A percentile compares a stretch with the other conserved stretches of the same genome.
These are phyloP conservation scores for Botrytis paeoniae DNA, from an alignment of 2,329 filamentous ascomycete genomes.

Conservation along the genomic window DNA sequence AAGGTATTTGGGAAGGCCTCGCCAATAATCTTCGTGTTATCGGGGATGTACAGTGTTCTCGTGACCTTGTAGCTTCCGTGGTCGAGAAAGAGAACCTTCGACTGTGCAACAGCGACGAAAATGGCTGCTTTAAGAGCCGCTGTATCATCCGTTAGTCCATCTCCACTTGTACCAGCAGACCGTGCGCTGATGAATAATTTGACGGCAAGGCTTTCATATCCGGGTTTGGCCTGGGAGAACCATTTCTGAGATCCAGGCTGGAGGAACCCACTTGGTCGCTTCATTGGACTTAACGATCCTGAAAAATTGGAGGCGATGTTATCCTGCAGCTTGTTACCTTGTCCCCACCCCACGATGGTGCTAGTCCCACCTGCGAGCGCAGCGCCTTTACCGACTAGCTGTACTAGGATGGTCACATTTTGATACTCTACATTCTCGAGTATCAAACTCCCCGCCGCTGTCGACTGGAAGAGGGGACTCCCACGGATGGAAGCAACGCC, in stretches of 20 bases:
- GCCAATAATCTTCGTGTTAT: constrained; percentile 40
- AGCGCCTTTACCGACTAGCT: background rate
- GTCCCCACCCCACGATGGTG: background rate
- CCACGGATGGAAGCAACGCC: constrained; percentile 25
- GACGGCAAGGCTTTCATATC: constrained; percentile 30
- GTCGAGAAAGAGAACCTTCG: constrained; percentile 50
- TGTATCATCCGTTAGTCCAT: constrained; percentile 74
- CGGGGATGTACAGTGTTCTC: constrained; percentile 45
- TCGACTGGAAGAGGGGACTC: too few species aligned
- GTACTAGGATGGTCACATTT: background rate
- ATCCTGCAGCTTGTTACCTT: background rate
- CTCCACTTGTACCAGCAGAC: constrained; percentile 66
- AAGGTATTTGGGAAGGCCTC: constrained; percentile 42
- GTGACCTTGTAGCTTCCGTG: constrained; percentile 53
- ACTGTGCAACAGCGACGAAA: constrained; percentile 25
- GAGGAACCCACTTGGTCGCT: constrained; percentile 42
- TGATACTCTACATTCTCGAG: background rate
- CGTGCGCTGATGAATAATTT: constrained; percentile 49
- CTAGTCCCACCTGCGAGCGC: background rate
- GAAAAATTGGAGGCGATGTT: constrained; percentile 50
- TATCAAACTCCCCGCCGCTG: background rate
- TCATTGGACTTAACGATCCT: constrained; percentile 42
- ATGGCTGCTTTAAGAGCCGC: constrained; percentile 43
- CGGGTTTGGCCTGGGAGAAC: constrained; percentile 47
- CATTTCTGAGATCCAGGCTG: constrained; percentile 44